Percentiles rank a stretch among this genome's conserved stretches.
phyloP scores from a whole-genome alignment of 176 grass and related monocot species.

The Elymus sibiricus region DNA sequence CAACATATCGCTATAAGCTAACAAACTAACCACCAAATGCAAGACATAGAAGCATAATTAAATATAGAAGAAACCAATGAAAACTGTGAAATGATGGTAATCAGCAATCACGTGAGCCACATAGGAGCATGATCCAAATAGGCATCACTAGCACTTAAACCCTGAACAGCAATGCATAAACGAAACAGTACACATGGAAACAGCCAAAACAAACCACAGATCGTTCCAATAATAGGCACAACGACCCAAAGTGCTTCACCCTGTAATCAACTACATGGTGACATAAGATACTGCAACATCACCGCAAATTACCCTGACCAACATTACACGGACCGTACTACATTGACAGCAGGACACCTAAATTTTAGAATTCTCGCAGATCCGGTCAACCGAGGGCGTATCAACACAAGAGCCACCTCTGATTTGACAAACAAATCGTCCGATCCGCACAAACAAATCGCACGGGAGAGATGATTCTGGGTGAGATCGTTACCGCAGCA shows the following conservation, averaged over 20 bases:
- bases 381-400: background rate
- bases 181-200: background rate
- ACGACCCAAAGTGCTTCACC: background rate
- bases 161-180: background rate
- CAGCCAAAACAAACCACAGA: background rate
- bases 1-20: background rate
- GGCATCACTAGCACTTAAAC: background rate
- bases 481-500: background rate
- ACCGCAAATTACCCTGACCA: background rate
- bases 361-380: background rate
- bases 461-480: background rate
- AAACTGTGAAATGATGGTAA: background rate
- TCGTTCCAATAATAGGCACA: background rate
- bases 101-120: background rate
- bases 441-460: background rate
- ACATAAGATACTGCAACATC: background rate
- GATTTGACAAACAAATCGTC: background rate
- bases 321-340: background rate
- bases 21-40: background rate
- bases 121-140: background rate
- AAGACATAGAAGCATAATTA: background rate
- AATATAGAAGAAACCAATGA: background rate
- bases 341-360: background rate
- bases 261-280: background rate
- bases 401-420: background rate